These are phyloP conservation scores for Colletotrichum shisoi DNA, from an alignment of 2,329 filamentous ascomycete genomes.

Conservation along the genomic window DNA sequence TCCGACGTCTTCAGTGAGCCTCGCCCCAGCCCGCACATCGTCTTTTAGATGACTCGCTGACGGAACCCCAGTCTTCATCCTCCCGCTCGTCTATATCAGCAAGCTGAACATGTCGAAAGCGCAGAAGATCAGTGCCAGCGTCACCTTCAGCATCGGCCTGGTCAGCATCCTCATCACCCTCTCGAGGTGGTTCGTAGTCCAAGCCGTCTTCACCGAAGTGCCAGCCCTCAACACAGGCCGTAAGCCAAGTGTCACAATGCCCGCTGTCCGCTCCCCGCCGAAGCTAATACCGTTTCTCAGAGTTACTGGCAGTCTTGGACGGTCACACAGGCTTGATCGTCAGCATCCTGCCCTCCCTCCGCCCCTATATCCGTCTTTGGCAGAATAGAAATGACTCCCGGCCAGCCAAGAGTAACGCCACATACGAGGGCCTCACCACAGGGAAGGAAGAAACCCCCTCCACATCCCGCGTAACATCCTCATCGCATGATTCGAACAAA, in stretches of 20 bases:
- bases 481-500: neutral
- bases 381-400: neutral
- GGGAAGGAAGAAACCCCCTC: neutral
- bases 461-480: neutral
- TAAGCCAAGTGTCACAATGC: neutral
- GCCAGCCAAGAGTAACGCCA: neutral
- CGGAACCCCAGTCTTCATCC: neutral
- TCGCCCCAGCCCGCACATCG: too few species aligned
- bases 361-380: slow-evolving; percentile 3
- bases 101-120: slow-evolving; percentile 1
- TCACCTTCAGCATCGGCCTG: neutral
- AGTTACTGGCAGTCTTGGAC: neutral
- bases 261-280: rapidly evolving
- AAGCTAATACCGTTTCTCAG: neutral
- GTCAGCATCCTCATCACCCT: neutral
- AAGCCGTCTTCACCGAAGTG: neutral
- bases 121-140: neutral
- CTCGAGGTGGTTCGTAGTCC: neutral
- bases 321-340: neutral
- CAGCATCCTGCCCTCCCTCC: slow-evolving; percentile 7
- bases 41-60: neutral
- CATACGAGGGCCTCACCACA: neutral
- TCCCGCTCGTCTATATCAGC: slow-evolving; percentile 6
- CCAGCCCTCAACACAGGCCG: slow-evolving; percentile 1
- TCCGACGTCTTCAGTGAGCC: neutral